Conservation (phyloP, 2,329 filamentous ascomycete species). For the Lasiodiplodia sp. region DNA sequence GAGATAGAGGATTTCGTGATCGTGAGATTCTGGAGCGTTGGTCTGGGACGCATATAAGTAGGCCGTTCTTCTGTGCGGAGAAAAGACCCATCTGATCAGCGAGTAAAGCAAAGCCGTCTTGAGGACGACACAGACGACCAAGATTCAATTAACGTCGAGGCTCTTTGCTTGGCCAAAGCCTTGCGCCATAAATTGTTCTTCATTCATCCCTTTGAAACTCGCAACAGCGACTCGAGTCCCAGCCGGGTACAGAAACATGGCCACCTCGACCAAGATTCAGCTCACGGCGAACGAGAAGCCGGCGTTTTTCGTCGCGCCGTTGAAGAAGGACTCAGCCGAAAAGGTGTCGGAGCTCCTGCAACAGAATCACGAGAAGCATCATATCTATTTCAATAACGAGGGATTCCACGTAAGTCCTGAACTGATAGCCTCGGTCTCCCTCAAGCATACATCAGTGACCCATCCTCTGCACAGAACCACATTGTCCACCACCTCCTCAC, state of each 20-base stretch:
- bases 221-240: background rate
- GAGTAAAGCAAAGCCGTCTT: background rate
- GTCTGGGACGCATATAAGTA: background rate
- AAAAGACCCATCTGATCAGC: background rate
- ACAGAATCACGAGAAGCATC: constrained; percentile 74
- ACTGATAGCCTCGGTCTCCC: background rate
- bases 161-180: background rate
- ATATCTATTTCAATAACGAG: constrained; percentile 79
- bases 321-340: constrained; percentile 65
- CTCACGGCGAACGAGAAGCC: constrained; percentile 46
- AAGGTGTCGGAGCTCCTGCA: constrained; percentile 75
- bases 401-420: constrained; percentile 70
- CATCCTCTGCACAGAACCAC: constrained; percentile 62
- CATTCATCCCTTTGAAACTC: background rate
- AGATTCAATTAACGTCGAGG: background rate
- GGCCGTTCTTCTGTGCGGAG: background rate
- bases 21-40: background rate
- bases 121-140: background rate
- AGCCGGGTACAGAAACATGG: constrained; percentile 37
- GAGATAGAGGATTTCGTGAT: background rate
- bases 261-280: constrained; percentile 39
- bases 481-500: constrained; percentile 80
- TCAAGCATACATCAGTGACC: background rate
- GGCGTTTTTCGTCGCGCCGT: constrained; percentile 54
- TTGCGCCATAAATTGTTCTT: background rate